Conservation (phyloP, 352 stramenopile genomes). For the Globisporangium paroecandrum region DNA sequence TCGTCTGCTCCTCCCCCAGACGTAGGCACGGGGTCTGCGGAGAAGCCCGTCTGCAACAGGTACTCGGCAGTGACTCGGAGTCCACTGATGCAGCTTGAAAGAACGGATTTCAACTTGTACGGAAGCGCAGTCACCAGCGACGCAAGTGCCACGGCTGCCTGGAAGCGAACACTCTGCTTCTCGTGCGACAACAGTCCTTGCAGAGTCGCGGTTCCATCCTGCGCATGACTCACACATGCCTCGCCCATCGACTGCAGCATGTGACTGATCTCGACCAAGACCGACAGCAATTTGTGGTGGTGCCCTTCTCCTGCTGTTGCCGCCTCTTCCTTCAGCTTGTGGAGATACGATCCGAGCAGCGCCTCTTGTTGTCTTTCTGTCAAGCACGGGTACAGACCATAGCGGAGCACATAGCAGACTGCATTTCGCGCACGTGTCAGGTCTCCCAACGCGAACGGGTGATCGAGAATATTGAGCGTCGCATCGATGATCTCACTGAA, state of each 20-base stretch:
- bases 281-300: slow-evolving; percentile 65
- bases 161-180: slow-evolving; percentile 75
- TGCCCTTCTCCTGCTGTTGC: slow-evolving; percentile 31
- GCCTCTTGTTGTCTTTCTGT: slow-evolving; percentile 68
- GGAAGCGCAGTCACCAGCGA: slow-evolving; percentile 65
- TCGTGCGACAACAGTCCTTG: slow-evolving; percentile 52
- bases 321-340: slow-evolving; percentile 42
- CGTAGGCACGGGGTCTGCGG: slow-evolving; percentile 23
- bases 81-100: slow-evolving; percentile 36
- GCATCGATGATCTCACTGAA: slow-evolving; percentile 69
- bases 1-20: slow-evolving; percentile 1
- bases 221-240: slow-evolving; percentile 42
- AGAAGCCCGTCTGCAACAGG: slow-evolving; percentile 31
- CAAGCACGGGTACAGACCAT: slow-evolving; percentile 53
- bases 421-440: slow-evolving; percentile 77
- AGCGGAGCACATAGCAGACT: slow-evolving; percentile 71
- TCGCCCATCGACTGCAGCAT: slow-evolving; percentile 71
- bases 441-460: slow-evolving; percentile 66
- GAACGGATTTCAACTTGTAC: slow-evolving; percentile 51
- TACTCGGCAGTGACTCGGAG: slow-evolving; percentile 39
- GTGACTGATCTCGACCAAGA: slow-evolving; percentile 63
- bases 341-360: slow-evolving; percentile 56
- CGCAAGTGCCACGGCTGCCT: slow-evolving; percentile 58
- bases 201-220: slow-evolving; percentile 34
- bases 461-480: slow-evolving; percentile 62